phyloP scores from a whole-genome alignment of 257 asterid genomes.

The Penstemon eatonii region DNA sequence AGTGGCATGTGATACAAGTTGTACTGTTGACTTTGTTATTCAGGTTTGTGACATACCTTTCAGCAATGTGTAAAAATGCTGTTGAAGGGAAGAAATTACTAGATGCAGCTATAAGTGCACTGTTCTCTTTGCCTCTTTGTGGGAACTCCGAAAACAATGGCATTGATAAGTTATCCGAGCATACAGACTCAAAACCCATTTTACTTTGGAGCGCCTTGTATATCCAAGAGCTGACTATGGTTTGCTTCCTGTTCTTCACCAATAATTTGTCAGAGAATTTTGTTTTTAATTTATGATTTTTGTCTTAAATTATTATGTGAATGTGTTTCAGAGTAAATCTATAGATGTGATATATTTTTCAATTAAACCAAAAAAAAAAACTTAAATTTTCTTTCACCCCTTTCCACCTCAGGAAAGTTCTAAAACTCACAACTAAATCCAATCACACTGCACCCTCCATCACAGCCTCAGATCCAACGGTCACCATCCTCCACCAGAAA shows the following conservation, averaged over 20 bases:
- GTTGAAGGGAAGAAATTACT: conserved; percentile 70
- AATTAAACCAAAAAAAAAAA: no score
- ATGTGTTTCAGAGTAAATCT: background rate
- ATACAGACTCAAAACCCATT: conserved; percentile 56
- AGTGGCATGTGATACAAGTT: conserved; percentile 23
- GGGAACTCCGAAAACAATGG: conserved; percentile 34
- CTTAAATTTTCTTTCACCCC: no score
- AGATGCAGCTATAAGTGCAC: conserved; percentile 57
- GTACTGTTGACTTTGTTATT: conserved; percentile 25
- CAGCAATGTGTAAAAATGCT: conserved; percentile 59
- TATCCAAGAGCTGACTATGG: conserved; percentile 66
- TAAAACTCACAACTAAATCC: no score
- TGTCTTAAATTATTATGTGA: conserved; percentile 19
- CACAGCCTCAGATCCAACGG: no score
- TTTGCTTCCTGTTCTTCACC: conserved; percentile 33
- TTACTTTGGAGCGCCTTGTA: conserved; percentile 77
- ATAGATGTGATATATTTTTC: no score
- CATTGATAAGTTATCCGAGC: conserved; percentile 33
- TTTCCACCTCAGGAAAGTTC: no score
- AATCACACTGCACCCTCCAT: no score
- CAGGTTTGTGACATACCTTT: conserved; percentile 83
- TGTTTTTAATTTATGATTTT: background rate
- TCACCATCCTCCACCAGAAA: no score
- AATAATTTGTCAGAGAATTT: background rate
- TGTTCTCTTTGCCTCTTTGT: conserved; percentile 51